Evolutionary conservation across 2,329 filamentous ascomycete species (phyloP).

Genomic region (Claviceps lovelessii): DNA sequence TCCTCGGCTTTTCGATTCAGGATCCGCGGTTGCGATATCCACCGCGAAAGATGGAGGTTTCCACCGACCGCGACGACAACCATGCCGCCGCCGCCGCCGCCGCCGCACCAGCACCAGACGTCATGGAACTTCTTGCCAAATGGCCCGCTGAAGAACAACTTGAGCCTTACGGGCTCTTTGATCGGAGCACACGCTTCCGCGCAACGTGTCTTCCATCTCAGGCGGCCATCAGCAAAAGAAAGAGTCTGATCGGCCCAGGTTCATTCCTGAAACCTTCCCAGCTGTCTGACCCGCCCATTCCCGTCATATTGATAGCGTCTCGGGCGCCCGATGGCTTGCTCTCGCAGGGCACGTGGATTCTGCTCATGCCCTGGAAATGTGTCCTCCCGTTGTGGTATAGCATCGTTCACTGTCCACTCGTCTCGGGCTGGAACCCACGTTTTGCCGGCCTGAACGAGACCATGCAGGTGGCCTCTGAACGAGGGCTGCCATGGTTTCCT

Average conservation of each 20-base stretch:
- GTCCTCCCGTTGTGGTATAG: conserved; percentile 75
- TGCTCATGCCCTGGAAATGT: conserved; percentile 83
- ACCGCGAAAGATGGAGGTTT: conserved; percentile 38
- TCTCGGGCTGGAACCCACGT: conserved; percentile 63
- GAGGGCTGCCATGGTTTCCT: conserved; percentile 67
- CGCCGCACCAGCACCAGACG: conserved; percentile 16
- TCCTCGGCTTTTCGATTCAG: conserved; percentile 57
- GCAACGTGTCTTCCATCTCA: conserved; percentile 59
- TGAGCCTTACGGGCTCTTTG: conserved; percentile 46
- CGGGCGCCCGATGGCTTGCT: conserved; percentile 32
- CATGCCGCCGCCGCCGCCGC: conserved; percentile 8
- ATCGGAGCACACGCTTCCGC: conserved; percentile 48
- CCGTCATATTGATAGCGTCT: conserved; percentile 54
- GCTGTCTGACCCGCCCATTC: conserved; percentile 58
- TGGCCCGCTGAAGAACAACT: conserved; percentile 51
- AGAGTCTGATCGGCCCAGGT: conserved; percentile 48
- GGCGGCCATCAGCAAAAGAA: conserved; percentile 67
- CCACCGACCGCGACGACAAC: conserved; percentile 15
- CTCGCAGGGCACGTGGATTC: conserved; percentile 59
- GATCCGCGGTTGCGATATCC: conserved; percentile 76
- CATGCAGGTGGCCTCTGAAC: conserved; percentile 70
- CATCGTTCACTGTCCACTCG: conserved; percentile 68
- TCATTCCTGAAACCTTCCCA: conserved; percentile 38
- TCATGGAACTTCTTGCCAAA: conserved; percentile 46
- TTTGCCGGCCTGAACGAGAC: conserved; percentile 73